Evolutionary conservation across 2,329 filamentous ascomycete species (phyloP).

Genomic region (Didymellaceae sp.): DNA sequence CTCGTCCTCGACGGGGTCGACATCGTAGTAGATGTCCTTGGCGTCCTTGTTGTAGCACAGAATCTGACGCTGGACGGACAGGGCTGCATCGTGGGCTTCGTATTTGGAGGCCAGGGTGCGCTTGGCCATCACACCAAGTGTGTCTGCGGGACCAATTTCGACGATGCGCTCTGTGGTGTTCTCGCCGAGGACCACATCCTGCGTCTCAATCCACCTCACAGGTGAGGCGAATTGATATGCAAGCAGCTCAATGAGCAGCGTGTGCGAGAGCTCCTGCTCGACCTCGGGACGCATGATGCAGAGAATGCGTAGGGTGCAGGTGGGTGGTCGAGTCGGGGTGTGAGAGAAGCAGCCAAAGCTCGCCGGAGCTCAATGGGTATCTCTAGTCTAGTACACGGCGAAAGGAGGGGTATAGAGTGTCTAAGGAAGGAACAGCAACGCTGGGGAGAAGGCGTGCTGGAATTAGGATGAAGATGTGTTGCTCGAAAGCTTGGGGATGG

Average conservation of each 20-base stretch:
- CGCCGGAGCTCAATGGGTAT: conserved; percentile 36
- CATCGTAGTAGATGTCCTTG: conserved; percentile 99
- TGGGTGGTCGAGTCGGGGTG: conserved; percentile 13
- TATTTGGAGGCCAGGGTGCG: conserved; percentile 95
- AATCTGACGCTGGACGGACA: conserved; percentile 95
- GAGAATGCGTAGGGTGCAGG: conserved; percentile 31
- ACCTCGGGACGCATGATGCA: conserved; percentile 91
- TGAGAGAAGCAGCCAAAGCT: conserved; percentile 25
- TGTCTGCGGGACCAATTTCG: conserved; percentile 96
- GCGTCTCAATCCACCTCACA: conserved; percentile 99
- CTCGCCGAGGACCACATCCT: conserved; percentile 98
- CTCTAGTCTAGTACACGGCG: conserved; percentile 29
- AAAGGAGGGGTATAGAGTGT: conserved; percentile 28
- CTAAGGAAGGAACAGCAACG: conserved; percentile 25
- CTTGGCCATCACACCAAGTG: conserved; percentile 96
- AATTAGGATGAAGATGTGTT: conserved; percentile 15
- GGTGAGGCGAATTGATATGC: conserved; percentile 99
- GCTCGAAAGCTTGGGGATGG: conserved; percentile 24
- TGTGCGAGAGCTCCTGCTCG: conserved; percentile 99
- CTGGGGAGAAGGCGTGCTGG: conserved; percentile 17
- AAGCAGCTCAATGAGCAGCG: conserved; percentile 95
- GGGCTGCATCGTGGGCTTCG: conserved; percentile 96
- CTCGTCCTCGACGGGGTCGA: conserved; percentile 87
- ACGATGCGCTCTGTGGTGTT: conserved; percentile 97
- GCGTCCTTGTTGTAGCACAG: conserved; percentile 99